A percentile compares a stretch with the other conserved stretches of the same genome.
Conservation (phyloP, 129 eudicot genomes). For the Glebionis coronaria region DNA sequence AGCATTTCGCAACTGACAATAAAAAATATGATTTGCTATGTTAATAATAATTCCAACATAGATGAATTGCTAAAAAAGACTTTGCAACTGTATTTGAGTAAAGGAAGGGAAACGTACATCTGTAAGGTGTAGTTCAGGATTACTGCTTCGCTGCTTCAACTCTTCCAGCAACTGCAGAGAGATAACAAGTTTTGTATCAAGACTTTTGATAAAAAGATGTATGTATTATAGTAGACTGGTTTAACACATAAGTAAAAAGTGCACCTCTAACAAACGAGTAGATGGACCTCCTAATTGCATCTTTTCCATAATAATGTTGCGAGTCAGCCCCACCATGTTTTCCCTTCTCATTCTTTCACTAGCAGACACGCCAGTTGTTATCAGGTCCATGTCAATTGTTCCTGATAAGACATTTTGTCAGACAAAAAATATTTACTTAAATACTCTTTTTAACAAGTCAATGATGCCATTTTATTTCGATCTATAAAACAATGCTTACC, state of each 20-base stretch:
- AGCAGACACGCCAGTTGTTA: constrained; percentile 95
- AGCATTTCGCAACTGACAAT: constrained; percentile 69
- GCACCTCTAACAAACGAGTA: constrained; percentile 65
- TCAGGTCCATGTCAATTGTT: constrained; percentile 97
- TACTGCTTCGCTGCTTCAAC: constrained; percentile 68
- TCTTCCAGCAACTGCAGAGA: constrained; percentile 72
- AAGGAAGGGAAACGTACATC: constrained; percentile 53
- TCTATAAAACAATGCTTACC: constrained; percentile 37
- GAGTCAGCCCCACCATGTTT: constrained; percentile 57
- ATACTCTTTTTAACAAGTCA: neutral
- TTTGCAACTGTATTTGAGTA: neutral
- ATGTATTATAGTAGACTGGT: neutral
- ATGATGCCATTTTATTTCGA: neutral
- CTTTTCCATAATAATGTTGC: constrained; percentile 79
- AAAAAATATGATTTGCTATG: neutral
- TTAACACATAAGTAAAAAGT: neutral
- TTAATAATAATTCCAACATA: neutral
- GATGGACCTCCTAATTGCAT: constrained; percentile 86
- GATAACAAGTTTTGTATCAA: constrained; percentile 16
- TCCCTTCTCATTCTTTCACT: constrained; percentile 97
- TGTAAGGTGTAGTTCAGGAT: constrained; percentile 61
- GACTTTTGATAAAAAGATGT: neutral
- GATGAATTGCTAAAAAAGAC: neutral
- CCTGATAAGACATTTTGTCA: constrained; percentile 54
- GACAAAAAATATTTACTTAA: neutral